Conservation (phyloP, 2,329 filamentous ascomycete genomes). For the Colletotrichum sp. region DNA sequence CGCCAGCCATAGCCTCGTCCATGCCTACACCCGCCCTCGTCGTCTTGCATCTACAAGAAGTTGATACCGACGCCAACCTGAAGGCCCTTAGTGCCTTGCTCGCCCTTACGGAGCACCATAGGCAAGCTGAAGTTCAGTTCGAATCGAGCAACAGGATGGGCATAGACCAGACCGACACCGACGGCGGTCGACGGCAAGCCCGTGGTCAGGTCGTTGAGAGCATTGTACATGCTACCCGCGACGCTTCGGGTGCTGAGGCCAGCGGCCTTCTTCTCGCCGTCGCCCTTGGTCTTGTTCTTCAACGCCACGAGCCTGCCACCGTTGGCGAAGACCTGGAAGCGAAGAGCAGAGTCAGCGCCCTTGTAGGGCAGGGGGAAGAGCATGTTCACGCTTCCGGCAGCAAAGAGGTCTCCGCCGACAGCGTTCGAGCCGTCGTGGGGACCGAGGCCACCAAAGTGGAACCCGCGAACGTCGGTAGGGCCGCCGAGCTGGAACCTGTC, state of each 20-base stretch:
- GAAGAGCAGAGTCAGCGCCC: constrained; percentile 81
- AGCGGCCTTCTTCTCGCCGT: constrained; percentile 36
- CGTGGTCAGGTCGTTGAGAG: constrained; percentile 72
- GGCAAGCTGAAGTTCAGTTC: constrained; percentile 96
- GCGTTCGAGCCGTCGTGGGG: constrained; percentile 86
- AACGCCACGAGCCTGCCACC: constrained; percentile 84
- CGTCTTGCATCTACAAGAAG: constrained; percentile 71
- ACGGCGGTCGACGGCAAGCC: constrained; percentile 85
- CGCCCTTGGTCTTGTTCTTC: constrained; percentile 58
- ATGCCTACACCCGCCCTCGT: neutral
- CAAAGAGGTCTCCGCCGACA: constrained; percentile 89
- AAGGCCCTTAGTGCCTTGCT: constrained; percentile 88
- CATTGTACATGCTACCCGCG: constrained; percentile 58
- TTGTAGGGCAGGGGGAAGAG: constrained; percentile 84
- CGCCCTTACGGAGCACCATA: constrained; percentile 78
- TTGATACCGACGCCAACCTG: constrained; percentile 97
- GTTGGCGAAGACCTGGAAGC: constrained; percentile 91
- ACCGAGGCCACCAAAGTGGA: constrained; percentile 87
- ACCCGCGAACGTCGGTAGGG: constrained; percentile 92
- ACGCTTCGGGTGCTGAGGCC: constrained; percentile 50
- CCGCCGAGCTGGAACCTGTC: constrained; percentile 96
- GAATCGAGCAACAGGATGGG: constrained; percentile 89
- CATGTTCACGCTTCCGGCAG: constrained; percentile 85
- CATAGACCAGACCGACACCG: constrained; percentile 91
- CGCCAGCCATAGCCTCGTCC: neutral